These are phyloP conservation scores for Sanghuangporus baumii DNA, from an alignment of 1,284 basidiomycete species.

Conservation along the genomic window DNA sequence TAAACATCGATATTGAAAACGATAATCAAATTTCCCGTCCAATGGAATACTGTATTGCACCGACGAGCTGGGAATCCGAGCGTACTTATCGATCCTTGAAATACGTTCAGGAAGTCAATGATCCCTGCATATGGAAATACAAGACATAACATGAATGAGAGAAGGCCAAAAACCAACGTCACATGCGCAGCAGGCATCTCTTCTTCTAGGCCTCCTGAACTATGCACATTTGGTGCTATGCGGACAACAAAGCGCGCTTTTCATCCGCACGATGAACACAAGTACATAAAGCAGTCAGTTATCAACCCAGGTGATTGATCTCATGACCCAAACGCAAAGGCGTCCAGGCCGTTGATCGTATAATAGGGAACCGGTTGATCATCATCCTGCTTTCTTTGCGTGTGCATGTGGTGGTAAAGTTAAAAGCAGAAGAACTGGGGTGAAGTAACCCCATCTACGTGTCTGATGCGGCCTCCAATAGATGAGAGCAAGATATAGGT, in stretches of 20 bases:
- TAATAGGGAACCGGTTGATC: conserved; percentile 17
- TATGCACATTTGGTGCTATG: neutral
- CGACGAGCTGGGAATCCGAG: neutral
- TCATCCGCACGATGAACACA: neutral
- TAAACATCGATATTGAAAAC: neutral
- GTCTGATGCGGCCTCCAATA: too few species aligned
- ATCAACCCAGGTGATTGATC: conserved; percentile 11
- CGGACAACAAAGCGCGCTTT: neutral
- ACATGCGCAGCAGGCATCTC: neutral
- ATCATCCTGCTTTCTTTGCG: conserved; percentile 1
- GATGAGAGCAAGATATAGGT: neutral
- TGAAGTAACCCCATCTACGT: too few species aligned
- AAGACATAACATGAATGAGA: neutral
- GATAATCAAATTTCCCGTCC: neutral
- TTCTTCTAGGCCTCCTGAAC: neutral
- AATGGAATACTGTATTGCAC: neutral
- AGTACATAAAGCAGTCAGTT: conserved; percentile 1
- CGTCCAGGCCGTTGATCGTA: conserved; percentile 4
- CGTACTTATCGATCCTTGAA: neutral
- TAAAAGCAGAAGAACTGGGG: neutral
- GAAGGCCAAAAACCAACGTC: neutral
- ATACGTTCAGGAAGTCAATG: neutral
- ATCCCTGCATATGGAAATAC: neutral
- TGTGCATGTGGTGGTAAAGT: neutral
- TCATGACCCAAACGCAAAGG: conserved; percentile 1